Evolutionary conservation across 257 asterid species (phyloP), one percentile per base, ranked within the genome.

Genomic region (Capsicum rhomboideum): DNA sequence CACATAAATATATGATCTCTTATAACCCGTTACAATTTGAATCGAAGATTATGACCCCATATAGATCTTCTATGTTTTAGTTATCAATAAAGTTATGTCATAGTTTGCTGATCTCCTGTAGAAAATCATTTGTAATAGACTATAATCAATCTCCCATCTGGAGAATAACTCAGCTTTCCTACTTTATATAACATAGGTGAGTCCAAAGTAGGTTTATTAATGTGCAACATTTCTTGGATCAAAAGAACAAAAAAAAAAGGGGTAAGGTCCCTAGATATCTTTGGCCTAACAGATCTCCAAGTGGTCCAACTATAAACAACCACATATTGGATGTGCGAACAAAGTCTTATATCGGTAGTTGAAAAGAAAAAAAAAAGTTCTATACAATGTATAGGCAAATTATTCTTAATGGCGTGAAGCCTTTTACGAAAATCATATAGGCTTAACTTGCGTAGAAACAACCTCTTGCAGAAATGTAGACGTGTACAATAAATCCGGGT

Each of bases 191-290:
- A 34, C 40, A 34, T 34, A 10, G 53, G 53, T 46, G 53, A 46
- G 53, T 46, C 53, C 53, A 46, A 10, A 46, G 16, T 46, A 49
- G 16, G 54, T 49, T 49, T 49, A 49, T 49, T 49, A 49, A 49
- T 49, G 17, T 49, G 4, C 54, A 49, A 10, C 4, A 34, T 49
- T 11, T 14, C 54, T 49, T 49, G 18, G 13, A 13, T 17, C n/a
- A 18, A 54, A 17, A 46, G 52, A 46, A 46, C 52, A 61, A 6
- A 34, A 11, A 6, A 4, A 21, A 21, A 23, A 44, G 42, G 44
- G 80, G 29, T 72, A 44, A 72, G 58, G 80, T 72, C 56, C 80
- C 79, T n/a, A 72, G 21, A 56, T 11, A 72, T 44, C 56, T 72
- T 21, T 12, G n/a, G 80, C 56, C 37, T 44, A 23, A 44, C 21